Conservation (phyloP, 106 monocot species). For the Dioscorea zingiberensis region DNA sequence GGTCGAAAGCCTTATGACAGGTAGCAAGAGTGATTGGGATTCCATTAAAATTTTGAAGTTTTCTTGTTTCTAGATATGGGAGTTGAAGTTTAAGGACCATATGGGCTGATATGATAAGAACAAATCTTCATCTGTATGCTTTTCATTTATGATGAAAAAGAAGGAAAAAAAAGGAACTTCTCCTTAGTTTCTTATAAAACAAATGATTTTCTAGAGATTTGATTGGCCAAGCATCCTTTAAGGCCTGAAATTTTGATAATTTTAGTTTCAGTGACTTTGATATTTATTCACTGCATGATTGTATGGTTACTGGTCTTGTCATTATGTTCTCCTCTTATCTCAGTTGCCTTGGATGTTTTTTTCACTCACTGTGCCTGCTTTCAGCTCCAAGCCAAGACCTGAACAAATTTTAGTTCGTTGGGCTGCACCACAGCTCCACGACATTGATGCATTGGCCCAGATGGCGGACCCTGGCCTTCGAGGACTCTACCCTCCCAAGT, state of each 20-base stretch:
- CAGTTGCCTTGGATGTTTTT: not conserved
- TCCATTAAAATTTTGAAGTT: no score
- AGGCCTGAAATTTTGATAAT: no score
- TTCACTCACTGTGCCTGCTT: constrained; percentile 2
- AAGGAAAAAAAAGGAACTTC: no score
- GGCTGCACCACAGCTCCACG: constrained; percentile 78
- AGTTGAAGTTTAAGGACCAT: no score
- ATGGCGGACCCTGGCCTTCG: constrained; percentile 91
- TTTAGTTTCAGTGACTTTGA: no score
- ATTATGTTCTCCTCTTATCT: not conserved
- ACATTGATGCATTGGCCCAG: constrained; percentile 60
- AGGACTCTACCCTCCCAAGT: constrained; percentile 84
- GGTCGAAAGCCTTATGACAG: constrained; percentile 87
- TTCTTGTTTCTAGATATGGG: no score
- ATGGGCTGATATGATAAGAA: no score
- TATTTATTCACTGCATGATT: no score
- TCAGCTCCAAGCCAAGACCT: constrained; percentile 57
- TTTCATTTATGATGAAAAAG: not conserved
- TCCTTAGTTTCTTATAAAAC: no score
- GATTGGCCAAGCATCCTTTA: no score
- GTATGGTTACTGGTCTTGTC: no score
- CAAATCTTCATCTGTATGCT: not conserved
- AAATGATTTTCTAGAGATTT: no score
- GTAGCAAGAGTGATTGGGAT: constrained; percentile 16
- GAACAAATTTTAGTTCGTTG: constrained; percentile 69